phyloP scores from a whole-genome alignment of 1,284 basidiomycete genomes.

The Uromyces viciae-fabae region DNA sequence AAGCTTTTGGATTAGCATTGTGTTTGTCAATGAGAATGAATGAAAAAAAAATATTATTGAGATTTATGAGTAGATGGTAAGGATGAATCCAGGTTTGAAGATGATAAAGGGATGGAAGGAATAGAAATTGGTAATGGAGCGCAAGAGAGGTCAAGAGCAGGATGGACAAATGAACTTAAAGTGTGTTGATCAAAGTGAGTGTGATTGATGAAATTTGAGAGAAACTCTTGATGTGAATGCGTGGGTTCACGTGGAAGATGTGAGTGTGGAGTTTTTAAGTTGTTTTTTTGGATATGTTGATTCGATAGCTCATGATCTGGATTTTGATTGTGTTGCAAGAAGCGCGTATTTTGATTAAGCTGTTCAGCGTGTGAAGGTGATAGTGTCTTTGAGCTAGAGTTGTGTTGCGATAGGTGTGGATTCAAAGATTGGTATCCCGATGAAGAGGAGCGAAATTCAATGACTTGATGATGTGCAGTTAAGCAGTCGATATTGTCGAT shows the following conservation, averaged over 20 bases:
- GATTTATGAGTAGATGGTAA: neutral
- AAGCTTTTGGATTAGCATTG: too few relatives aligned
- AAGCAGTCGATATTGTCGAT: too few relatives aligned
- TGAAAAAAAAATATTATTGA: too few relatives aligned
- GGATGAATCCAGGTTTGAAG: conserved; percentile 5
- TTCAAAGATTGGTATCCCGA: neutral
- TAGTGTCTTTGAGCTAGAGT: neutral
- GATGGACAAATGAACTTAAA: conserved; percentile 1
- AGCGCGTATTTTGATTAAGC: neutral
- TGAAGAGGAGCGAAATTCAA: neutral
- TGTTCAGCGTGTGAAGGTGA: neutral
- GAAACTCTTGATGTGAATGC: conserved; percentile 3
- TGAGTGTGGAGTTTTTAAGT: neutral
- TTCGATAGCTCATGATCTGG: neutral
- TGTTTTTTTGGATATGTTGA: neutral
- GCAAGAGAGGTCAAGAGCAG: too few relatives aligned
- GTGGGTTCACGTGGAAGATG: neutral
- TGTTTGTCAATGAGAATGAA: too few relatives aligned
- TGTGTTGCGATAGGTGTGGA: neutral
- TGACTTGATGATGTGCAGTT: too few relatives aligned
- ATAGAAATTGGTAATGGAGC: too few relatives aligned
- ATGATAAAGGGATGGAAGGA: too few relatives aligned
- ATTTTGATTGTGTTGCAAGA: neutral
- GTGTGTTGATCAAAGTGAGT: conserved; percentile 17
- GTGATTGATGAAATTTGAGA: conserved; percentile 1